Evolutionary conservation across 2,329 filamentous ascomycete genomes (phyloP).

Genomic region (Pseudocercospora fijiensis): DNA sequence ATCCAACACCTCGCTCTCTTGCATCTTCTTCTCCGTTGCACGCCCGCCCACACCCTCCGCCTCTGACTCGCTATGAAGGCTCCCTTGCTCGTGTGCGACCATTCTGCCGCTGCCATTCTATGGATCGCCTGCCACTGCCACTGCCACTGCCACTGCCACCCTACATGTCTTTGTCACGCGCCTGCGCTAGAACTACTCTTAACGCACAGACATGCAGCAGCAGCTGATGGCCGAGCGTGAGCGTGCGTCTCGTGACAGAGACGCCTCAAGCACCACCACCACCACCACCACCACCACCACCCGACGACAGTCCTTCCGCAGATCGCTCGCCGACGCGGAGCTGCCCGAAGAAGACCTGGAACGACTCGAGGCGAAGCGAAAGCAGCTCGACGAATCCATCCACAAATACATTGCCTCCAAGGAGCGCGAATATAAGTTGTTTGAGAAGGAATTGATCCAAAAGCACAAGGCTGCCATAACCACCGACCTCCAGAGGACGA

Average conservation of each 20-base stretch:
- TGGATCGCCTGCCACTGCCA: not conserved
- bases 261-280: not conserved
- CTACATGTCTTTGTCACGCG: slow-evolving; percentile 1
- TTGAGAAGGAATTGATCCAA: slow-evolving; percentile 36
- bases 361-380: slow-evolving; percentile 39
- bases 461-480: slow-evolving; percentile 21
- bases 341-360: slow-evolving; percentile 36
- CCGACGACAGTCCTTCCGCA: slow-evolving; percentile 26
- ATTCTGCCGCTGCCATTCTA: not conserved
- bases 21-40: not conserved
- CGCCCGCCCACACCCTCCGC: not conserved
- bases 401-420: slow-evolving; percentile 42
- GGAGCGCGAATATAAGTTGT: slow-evolving; percentile 40
- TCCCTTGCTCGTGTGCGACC: slow-evolving; percentile 7
- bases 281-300: slow-evolving; percentile 10
- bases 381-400: slow-evolving; percentile 41
- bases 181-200: not conserved
- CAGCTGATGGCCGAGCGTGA: slow-evolving; percentile 28
- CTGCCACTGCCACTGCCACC: not conserved
- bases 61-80: slow-evolving; percentile 10
- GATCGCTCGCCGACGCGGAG: slow-evolving; percentile 24
- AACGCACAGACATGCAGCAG: not conserved
- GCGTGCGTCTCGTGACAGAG: slow-evolving; percentile 17
- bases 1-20: not conserved
- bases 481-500: slow-evolving; percentile 12